Conservation (phyloP, 768 basidiomycete species). For the Tricholoma saponaceum region DNA sequence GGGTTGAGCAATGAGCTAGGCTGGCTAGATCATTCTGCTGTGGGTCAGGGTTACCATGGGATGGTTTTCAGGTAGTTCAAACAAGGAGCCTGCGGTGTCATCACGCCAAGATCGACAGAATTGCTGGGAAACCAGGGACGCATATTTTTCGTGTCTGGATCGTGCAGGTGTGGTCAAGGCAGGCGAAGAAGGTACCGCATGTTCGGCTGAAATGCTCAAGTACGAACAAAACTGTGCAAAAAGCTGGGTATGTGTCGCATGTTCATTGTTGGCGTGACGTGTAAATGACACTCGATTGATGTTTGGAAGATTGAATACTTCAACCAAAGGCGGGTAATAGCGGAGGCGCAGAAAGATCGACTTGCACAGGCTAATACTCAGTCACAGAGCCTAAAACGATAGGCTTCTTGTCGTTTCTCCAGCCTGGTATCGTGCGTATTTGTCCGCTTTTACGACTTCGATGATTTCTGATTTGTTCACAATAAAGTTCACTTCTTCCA, state of each 20-base stretch:
- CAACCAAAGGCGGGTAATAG: conserved; percentile 83
- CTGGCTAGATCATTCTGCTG: too few relatives aligned
- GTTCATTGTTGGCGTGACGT: background rate
- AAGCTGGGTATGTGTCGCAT: conserved; percentile 70
- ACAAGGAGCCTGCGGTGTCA: conserved; percentile 32
- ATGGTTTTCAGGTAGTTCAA: conserved; percentile 36
- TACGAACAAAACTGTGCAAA: conserved; percentile 80
- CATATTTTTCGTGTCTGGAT: conserved; percentile 85
- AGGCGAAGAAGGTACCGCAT: conserved; percentile 62
- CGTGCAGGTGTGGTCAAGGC: conserved; percentile 61
- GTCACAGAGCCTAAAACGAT: conserved; percentile 28
- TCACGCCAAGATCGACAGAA: conserved; percentile 65
- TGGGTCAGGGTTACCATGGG: conserved; percentile 38
- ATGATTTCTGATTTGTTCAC: conserved; percentile 1
- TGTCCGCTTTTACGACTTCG: background rate
- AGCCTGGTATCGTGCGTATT: background rate
- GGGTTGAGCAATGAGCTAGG: too few relatives aligned
- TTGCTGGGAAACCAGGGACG: conserved; percentile 86
- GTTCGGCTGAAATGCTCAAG: conserved; percentile 45
- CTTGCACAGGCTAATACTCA: conserved; percentile 45
- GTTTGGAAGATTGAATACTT: conserved; percentile 82
- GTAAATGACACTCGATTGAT: background rate
- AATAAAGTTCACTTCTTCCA: too few relatives aligned
- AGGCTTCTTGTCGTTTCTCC: background rate
- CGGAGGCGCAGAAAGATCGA: conserved; percentile 72